These are phyloP conservation scores for Ogataea methylovora DNA, from an alignment of 805 yeast species.

Conservation along the genomic window DNA sequence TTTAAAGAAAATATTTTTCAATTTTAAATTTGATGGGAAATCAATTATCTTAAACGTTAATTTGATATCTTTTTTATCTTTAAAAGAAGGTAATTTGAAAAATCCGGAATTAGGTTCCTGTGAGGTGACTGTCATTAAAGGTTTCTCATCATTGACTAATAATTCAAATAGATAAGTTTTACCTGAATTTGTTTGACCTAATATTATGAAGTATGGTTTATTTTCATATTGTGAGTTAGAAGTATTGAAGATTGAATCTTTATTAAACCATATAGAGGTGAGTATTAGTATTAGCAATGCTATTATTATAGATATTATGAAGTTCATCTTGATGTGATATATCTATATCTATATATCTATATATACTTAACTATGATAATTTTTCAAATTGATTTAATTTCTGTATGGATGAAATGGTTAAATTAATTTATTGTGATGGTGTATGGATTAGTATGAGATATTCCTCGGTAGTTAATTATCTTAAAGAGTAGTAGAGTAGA, in stretches of 20 bases:
- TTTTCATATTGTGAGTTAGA: conserved; percentile 1
- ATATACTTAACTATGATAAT: no score
- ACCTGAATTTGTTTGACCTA: conserved; percentile 16
- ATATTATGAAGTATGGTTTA: conserved; percentile 10
- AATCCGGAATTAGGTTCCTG: conserved; percentile 38
- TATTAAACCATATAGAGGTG: conserved; percentile 11
- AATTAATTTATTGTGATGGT: no score
- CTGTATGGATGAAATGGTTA: no score
- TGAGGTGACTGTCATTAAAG: conserved; percentile 37
- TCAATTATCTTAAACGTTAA: conserved; percentile 54
- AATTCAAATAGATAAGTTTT: conserved; percentile 16
- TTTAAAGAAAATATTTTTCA: conserved; percentile 47
- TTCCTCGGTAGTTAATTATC: no score
- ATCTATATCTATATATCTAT: no score
- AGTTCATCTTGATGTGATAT: no score
- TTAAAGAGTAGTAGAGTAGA: no score
- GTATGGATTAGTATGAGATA: no score
- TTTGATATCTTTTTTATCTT: conserved; percentile 17
- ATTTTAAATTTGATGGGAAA: conserved; percentile 83
- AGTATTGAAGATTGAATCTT: conserved; percentile 7
- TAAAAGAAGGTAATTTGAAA: conserved; percentile 32
- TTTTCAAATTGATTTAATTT: no score
- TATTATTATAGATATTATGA: conserved; percentile 7
- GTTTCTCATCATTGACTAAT: conserved; percentile 6
- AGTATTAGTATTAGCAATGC: conserved; percentile 9